phyloP scores from a whole-genome alignment of 2,329 filamentous ascomycete species.

The Sordariomycetes sp. region DNA sequence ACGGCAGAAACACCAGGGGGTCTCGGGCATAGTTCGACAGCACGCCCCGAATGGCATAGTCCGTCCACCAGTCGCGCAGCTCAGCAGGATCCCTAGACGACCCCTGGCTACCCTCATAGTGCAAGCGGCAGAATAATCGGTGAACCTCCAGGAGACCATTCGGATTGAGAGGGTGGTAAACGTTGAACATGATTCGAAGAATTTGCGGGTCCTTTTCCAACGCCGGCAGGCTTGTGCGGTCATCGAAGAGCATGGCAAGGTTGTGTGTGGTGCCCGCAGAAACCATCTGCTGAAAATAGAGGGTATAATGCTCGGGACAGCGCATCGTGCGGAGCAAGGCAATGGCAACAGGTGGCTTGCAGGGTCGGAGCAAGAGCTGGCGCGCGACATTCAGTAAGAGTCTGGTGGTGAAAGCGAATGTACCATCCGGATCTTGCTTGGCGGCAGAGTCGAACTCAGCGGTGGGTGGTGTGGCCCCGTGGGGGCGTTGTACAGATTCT shows the following conservation, averaged over 20 bases:
- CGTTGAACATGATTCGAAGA: neutral
- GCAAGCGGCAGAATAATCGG: neutral
- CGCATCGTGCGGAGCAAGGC: neutral
- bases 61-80: neutral
- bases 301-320: neutral
- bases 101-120: neutral
- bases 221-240: neutral
- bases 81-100: neutral
- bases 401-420: neutral
- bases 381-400: neutral
- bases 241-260: neutral
- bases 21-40: neutral
- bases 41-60: neutral
- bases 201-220: neutral
- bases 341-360: neutral
- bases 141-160: neutral
- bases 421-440: neutral
- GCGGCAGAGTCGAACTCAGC: neutral
- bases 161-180: neutral
- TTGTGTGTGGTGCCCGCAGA: neutral
- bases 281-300: neutral
- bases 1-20: neutral
- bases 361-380: neutral
- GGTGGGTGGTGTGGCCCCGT: too few relatives aligned
- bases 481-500: neutral